Percentiles rank a stretch among this genome's conserved stretches.
These are phyloP conservation scores for Chlamydomonas reinhardtii DNA, from an alignment of 163 green algal genomes.

Conservation along the genomic window DNA sequence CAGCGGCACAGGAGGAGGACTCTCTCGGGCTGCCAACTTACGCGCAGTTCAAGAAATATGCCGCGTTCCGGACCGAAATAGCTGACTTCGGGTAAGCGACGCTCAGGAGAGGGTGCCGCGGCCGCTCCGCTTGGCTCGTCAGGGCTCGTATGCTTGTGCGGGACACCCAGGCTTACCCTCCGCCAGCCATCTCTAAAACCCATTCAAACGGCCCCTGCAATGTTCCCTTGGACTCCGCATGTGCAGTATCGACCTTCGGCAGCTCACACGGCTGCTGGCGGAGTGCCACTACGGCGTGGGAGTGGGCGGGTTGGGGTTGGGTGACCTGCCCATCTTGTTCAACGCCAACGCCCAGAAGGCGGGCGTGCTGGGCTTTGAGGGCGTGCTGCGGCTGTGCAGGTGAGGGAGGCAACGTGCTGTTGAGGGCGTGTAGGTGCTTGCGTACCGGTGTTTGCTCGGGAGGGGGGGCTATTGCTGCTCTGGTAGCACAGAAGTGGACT, in stretches of 20 bases:
- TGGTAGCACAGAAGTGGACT: no score
- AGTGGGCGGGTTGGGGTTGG: conserved; percentile 34
- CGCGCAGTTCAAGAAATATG: conserved; percentile 43
- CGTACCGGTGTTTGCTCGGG: no score
- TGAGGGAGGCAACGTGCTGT: not conserved
- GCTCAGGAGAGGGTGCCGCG: no score
- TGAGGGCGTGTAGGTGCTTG: no score
- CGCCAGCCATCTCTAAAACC: no score
- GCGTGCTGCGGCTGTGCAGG: conserved; percentile 35
- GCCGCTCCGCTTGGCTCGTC: no score
- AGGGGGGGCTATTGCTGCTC: no score
- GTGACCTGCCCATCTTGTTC: conserved; percentile 45
- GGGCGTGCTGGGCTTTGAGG: not conserved
- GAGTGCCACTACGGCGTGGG: conserved; percentile 36
- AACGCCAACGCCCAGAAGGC: not conserved
- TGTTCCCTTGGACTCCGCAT: no score
- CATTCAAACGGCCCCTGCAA: no score
- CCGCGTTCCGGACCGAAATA: conserved; percentile 27
- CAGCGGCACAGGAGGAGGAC: conserved; percentile 30
- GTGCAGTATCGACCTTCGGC: conserved; percentile 14
- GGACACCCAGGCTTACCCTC: no score
- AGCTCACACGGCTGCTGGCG: conserved; percentile 35
- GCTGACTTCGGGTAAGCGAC: conserved; percentile 45
- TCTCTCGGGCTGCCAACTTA: conserved; percentile 33
- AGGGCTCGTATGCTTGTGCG: no score